Conservation (phyloP, 768 basidiomycete genomes). For the Saitozyma sp. region DNA sequence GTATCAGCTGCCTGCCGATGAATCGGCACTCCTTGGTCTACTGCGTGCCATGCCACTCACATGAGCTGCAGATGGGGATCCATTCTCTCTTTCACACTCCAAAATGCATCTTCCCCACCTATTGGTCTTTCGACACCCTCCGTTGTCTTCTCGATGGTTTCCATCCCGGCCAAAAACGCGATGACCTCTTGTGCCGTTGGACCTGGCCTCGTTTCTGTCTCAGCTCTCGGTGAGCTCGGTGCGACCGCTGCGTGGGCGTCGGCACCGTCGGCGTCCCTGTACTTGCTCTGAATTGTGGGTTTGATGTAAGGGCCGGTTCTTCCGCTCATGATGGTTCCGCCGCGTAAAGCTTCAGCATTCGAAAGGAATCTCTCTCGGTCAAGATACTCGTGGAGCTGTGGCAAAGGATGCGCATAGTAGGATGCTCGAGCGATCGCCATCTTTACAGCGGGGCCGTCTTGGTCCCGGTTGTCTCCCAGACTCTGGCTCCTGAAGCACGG, state of each 20-base stretch:
- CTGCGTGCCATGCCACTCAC: constrained; percentile 26
- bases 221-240: constrained; percentile 12
- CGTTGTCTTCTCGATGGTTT: neutral
- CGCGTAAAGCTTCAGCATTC: too few relatives aligned
- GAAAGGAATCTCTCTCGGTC: neutral
- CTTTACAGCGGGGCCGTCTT: too few relatives aligned
- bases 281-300: neutral
- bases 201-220: constrained; percentile 34
- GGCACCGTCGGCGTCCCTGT: neutral
- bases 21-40: neutral
- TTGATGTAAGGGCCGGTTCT: constrained; percentile 12
- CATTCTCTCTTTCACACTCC: constrained; percentile 57
- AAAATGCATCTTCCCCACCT: constrained; percentile 10
- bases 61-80: constrained; percentile 80
- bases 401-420: constrained; percentile 41
- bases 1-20: neutral
- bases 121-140: constrained; percentile 10
- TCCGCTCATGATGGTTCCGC: neutral
- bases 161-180: constrained; percentile 4
- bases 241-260: constrained; percentile 1
- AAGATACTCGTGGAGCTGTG: constrained; percentile 41
- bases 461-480: too few relatives aligned
- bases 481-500: too few relatives aligned
- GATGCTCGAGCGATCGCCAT: constrained; percentile 39
- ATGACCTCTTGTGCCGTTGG: constrained; percentile 34